Evolutionary conservation across 345 rosid genomes (phyloP).

Genomic region (Mallotus nudiflorus): DNA sequence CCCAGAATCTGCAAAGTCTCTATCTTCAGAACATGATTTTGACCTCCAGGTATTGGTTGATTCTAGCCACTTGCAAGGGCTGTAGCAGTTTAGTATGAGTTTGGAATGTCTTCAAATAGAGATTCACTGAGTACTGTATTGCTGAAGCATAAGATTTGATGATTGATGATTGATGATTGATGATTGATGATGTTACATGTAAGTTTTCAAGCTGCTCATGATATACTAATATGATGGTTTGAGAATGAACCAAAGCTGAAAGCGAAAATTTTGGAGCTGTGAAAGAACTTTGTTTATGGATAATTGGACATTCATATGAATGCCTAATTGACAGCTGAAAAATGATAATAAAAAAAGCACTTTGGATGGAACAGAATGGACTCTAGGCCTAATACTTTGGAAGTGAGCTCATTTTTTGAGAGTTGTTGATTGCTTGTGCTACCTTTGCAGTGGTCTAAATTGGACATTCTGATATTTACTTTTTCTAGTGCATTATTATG

Average conservation of each 20-base stretch:
- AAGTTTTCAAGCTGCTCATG: background rate
- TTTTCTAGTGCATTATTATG: too few species aligned
- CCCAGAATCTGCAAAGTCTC: conserved; percentile 52
- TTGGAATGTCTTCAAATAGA: background rate
- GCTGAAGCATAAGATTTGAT: background rate
- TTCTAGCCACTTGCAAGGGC: background rate
- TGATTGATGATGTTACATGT: background rate
- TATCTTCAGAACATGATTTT: conserved; percentile 61
- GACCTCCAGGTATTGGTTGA: conserved; percentile 65
- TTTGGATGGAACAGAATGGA: background rate
- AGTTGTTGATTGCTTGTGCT: too few species aligned
- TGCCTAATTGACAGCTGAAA: conserved; percentile 6
- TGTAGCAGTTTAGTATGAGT: background rate
- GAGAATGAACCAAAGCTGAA: background rate
- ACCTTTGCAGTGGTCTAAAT: background rate
- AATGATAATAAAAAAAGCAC: background rate
- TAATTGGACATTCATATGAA: too few species aligned
- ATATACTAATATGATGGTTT: background rate
- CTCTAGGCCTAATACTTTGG: background rate
- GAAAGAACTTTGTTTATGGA: background rate
- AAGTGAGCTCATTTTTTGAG: background rate
- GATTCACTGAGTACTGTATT: background rate
- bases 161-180: too few species aligned
- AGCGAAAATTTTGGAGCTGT: background rate
- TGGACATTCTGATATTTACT: background rate